Percentiles rank a stretch among this genome's conserved stretches.
These are phyloP conservation scores for Otatea glauca DNA, from an alignment of 176 grass and related monocot species.

Conservation along the genomic window DNA sequence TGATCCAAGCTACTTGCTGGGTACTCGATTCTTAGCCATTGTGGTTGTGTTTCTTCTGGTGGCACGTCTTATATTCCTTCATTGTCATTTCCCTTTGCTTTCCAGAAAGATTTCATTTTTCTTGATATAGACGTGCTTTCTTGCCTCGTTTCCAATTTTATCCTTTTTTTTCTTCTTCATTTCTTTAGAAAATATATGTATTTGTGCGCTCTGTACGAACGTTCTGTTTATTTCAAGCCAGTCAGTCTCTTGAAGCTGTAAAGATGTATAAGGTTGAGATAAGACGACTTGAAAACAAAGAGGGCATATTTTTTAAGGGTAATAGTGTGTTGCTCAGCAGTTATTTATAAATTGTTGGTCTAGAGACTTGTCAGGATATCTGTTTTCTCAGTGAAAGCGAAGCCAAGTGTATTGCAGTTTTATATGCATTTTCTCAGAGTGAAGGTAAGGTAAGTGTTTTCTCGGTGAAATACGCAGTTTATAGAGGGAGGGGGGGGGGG, in stretches of 20 bases:
- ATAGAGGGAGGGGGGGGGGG: neutral
- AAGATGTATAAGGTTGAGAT: neutral
- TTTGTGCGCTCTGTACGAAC: neutral
- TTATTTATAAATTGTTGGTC: neutral
- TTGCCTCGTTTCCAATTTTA: neutral
- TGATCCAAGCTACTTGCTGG: neutral
- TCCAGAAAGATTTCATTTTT: neutral
- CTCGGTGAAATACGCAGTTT: neutral
- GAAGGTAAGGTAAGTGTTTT: neutral
- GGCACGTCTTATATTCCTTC: neutral
- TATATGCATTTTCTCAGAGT: no score
- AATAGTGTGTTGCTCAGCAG: neutral
- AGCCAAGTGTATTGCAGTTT: no score
- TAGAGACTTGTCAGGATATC: neutral
- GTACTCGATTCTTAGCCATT: constrained; percentile 17
- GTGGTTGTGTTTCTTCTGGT: neutral
- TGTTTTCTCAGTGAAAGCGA: neutral
- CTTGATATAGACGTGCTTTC: neutral
- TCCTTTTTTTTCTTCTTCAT: neutral
- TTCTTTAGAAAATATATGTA: neutral
- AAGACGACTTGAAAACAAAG: constrained; percentile 10
- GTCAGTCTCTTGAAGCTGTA: neutral
- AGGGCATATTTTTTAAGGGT: neutral
- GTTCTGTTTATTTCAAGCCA: constrained; percentile 24
- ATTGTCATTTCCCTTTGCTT: constrained; percentile 21